phyloP scores from a whole-genome alignment of 2,329 filamentous ascomycete species.

The Diaporthe australafricana region DNA sequence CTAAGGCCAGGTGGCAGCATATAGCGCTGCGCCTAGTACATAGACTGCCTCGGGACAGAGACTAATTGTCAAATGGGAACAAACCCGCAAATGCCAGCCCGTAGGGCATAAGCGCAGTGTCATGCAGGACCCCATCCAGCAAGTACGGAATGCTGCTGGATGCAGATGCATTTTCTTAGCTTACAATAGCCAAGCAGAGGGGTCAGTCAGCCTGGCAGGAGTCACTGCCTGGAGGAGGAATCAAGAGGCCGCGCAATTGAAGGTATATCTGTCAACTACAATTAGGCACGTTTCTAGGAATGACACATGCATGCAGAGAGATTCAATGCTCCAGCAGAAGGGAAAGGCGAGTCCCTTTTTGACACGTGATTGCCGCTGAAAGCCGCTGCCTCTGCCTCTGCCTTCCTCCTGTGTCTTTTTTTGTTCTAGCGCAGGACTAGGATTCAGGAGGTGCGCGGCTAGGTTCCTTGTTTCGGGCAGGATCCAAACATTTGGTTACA shows the following conservation, averaged over 20 bases:
- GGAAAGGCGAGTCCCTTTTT: not conserved
- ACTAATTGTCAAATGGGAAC: not conserved
- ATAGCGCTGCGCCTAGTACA: not conserved
- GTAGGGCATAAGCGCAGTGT: not conserved
- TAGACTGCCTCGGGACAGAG: not conserved
- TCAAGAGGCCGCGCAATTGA: no score
- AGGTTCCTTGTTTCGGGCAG: slow-evolving; percentile 17
- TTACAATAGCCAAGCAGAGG: not conserved
- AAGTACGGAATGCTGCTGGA: not conserved
- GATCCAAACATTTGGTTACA: slow-evolving; percentile 26
- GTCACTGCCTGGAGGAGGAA: not conserved
- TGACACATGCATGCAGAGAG: not conserved
- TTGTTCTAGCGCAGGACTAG: slow-evolving; percentile 17
- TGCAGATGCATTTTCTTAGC: not conserved
- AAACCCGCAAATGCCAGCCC: not conserved
- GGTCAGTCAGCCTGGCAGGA: not conserved
- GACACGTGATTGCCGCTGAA: slow-evolving; percentile 7
- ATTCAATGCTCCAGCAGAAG: no score
- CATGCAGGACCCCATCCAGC: not conserved
- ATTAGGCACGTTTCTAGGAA: not conserved
- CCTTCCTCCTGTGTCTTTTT: not conserved
- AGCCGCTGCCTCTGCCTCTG: not conserved
- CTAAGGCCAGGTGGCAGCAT: slow-evolving; percentile 19
- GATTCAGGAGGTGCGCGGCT: slow-evolving; percentile 9
- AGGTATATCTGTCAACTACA: not conserved